These are phyloP conservation scores for Coemansia sp. DNA, from an alignment of 192 early-diverging fungal species.

Conservation along the genomic window DNA sequence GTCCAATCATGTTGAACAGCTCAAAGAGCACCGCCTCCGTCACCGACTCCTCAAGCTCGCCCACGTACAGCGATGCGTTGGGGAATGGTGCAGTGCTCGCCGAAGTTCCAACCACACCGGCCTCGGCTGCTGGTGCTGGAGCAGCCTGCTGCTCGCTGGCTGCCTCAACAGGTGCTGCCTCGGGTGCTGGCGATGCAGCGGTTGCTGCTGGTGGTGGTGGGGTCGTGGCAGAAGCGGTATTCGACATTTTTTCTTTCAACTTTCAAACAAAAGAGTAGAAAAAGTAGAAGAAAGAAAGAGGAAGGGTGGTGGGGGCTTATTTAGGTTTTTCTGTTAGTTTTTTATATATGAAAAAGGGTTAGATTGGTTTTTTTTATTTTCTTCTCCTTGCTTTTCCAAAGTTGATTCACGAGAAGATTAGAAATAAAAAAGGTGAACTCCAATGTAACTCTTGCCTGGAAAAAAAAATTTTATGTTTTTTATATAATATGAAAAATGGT, in stretches of 20 bases:
- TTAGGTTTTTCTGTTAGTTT: constrained; percentile 38
- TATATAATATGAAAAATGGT: constrained; percentile 14
- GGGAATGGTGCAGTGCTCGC: constrained; percentile 48
- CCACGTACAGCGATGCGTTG: constrained; percentile 90
- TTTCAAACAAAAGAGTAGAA: background rate
- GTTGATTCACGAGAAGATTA: too few relatives aligned
- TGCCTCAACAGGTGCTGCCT: constrained; percentile 40
- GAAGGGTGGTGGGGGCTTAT: constrained; percentile 35
- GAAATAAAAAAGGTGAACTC: constrained; percentile 14
- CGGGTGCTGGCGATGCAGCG: constrained; percentile 41
- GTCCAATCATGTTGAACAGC: constrained; percentile 93
- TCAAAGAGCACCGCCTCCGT: constrained; percentile 98
- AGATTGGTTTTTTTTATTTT: constrained; percentile 42
- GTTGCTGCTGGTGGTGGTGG: constrained; percentile 39
- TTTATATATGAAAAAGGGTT: constrained; percentile 12
- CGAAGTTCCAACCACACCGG: constrained; percentile 15
- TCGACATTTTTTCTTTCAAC: constrained; percentile 43
- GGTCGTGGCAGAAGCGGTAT: constrained; percentile 38
- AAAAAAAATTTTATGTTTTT: constrained; percentile 21
- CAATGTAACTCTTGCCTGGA: constrained; percentile 47
- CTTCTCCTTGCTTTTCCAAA: constrained; percentile 8
- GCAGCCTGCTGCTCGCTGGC: constrained; percentile 49
- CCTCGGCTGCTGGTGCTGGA: constrained; percentile 21
- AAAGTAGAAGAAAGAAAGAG: background rate
- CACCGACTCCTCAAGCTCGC: constrained; percentile 94